These are phyloP conservation scores for Euryodendron excelsum DNA, from an alignment of 148 eudicot species.

Conservation along the genomic window DNA sequence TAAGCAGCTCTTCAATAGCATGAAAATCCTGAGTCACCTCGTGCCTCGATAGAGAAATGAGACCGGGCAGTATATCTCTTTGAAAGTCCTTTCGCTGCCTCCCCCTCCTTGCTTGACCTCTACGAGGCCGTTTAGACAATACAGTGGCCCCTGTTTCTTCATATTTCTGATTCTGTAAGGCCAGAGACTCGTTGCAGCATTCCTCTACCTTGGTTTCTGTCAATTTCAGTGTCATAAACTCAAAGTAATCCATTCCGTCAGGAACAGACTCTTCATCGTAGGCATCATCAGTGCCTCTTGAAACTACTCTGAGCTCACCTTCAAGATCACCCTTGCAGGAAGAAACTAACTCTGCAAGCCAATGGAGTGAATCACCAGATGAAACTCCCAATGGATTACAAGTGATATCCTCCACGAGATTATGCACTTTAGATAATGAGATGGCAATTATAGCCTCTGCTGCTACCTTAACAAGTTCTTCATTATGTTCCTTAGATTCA, in stretches of 20 bases:
- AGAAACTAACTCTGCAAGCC: constrained; percentile 39
- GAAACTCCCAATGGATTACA: not conserved
- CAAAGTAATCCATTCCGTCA: constrained; percentile 45
- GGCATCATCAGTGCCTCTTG: not conserved
- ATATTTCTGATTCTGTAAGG: constrained; percentile 7
- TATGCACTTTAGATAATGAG: constrained; percentile 15
- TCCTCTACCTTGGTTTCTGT: constrained; percentile 24
- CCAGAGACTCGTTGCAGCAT: not conserved
- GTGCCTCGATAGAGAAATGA: constrained; percentile 33
- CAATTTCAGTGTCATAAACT: constrained; percentile 46
- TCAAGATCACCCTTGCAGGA: constrained; percentile 1
- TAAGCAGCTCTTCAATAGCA: constrained; percentile 34
- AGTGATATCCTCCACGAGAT: not conserved
- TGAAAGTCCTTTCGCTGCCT: constrained; percentile 42
- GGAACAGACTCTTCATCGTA: constrained; percentile 20
- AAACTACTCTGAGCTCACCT: not conserved
- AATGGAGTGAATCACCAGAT: constrained; percentile 22
- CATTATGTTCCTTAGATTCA: constrained; percentile 1
- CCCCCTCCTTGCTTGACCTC: constrained; percentile 37
- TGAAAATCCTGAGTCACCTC: constrained; percentile 47
- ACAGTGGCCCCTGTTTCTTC: constrained; percentile 9
- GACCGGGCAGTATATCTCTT: constrained; percentile 42
- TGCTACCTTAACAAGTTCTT: constrained; percentile 31
- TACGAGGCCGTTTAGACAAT: constrained; percentile 23
- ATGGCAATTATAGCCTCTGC: constrained; percentile 45